Conservation (phyloP, 495 filamentous ascomycete species). For the Lindgomyces ingoldianus region DNA sequence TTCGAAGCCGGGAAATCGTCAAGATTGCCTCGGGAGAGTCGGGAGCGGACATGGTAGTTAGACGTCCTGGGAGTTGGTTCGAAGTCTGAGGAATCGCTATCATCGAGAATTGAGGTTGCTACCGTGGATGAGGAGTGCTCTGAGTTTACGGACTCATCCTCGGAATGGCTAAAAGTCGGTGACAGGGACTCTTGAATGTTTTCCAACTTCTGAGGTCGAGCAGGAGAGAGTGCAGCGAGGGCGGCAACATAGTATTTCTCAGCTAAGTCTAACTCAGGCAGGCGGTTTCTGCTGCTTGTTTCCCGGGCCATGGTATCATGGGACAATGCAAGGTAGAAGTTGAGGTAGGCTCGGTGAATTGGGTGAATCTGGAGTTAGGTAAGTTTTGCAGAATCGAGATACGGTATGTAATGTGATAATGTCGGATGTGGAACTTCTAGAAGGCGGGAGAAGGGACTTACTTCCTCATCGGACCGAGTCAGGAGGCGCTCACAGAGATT, state of each 20-base stretch:
- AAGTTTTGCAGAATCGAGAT: not conserved
- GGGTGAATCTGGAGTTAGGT: conserved; percentile 27
- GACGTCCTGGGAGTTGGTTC: conserved; percentile 1
- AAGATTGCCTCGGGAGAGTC: conserved; percentile 7
- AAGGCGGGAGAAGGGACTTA: conserved; percentile 5
- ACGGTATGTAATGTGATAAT: not conserved
- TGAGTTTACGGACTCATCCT: conserved; percentile 23
- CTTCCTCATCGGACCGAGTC: conserved; percentile 7
- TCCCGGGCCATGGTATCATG: conserved; percentile 35
- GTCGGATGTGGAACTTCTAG: not conserved
- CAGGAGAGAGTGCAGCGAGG: conserved; percentile 9
- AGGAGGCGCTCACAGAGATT: conserved; percentile 23
- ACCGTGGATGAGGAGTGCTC: conserved; percentile 17
- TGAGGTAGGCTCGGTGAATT: conserved; percentile 29
- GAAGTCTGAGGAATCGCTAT: conserved; percentile 12
- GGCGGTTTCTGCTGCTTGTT: conserved; percentile 22
- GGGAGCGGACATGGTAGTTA: not conserved
- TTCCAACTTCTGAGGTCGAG: conserved; percentile 3
- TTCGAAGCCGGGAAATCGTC: conserved; percentile 9
- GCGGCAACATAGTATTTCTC: conserved; percentile 39
- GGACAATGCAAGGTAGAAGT: conserved; percentile 39
- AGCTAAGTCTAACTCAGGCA: conserved; percentile 28
- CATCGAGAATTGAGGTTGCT: conserved; percentile 21
- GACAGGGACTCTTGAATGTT: conserved; percentile 20
- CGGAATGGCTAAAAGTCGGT: conserved; percentile 16